Percentiles rank a stretch among this genome's conserved stretches.
Conservation (phyloP, 768 basidiomycete species). For the Dentipellis fragilis region DNA sequence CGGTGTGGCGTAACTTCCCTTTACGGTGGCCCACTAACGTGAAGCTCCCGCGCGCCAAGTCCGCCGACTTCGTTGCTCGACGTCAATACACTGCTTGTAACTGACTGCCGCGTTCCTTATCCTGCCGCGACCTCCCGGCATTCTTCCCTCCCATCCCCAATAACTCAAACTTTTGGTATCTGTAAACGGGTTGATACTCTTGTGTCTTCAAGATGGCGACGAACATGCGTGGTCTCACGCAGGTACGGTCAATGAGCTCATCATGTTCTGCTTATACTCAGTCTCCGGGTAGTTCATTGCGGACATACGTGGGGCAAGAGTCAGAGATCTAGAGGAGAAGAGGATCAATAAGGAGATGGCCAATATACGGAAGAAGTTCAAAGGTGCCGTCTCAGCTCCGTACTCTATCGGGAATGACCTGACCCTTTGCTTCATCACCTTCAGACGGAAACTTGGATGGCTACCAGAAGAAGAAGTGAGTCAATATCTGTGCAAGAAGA, state of each 20-base stretch:
- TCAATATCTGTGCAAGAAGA: constrained; percentile 8
- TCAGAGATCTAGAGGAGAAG: constrained; percentile 96
- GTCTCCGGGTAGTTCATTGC: constrained; percentile 75
- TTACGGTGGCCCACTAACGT: too few relatives aligned
- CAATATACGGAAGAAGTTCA: constrained; percentile 98
- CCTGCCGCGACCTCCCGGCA: too few relatives aligned
- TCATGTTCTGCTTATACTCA: neutral
- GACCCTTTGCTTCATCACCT: neutral
- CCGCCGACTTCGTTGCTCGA: too few relatives aligned
- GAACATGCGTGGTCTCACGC: constrained; percentile 86
- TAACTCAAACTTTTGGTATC: neutral
- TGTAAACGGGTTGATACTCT: too few relatives aligned
- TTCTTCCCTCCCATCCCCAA: too few relatives aligned
- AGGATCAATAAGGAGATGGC: constrained; percentile 99
- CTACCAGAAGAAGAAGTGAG: constrained; percentile 89
- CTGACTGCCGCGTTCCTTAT: too few relatives aligned
- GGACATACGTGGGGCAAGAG: constrained; percentile 93
- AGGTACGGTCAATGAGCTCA: constrained; percentile 39
- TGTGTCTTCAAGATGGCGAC: constrained; percentile 57
- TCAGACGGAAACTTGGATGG: constrained; percentile 79
- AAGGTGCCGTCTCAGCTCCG: constrained; percentile 41
- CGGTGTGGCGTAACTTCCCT: too few relatives aligned
- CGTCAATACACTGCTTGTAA: too few relatives aligned
- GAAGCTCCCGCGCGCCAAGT: too few relatives aligned
- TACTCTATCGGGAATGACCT: neutral